A percentile compares a stretch with the other conserved stretches of the same genome.
phyloP scores from a whole-genome alignment of 2,329 filamentous ascomycete species.

The Hymenoscyphus albidus region DNA sequence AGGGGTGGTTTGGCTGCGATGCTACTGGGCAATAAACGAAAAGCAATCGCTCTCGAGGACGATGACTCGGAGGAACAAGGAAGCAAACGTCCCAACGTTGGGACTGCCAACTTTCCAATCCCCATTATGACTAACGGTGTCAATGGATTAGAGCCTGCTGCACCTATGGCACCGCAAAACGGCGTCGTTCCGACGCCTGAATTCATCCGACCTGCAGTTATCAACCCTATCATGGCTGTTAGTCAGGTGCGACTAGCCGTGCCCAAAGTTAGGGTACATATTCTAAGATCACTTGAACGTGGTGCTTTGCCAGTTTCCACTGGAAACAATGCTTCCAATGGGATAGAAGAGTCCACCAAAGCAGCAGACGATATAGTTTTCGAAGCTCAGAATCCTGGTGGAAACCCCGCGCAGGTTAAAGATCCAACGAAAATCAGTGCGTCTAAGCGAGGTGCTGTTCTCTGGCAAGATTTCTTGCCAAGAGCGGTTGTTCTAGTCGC shows the following conservation, averaged over 20 bases:
- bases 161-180: constrained; percentile 54
- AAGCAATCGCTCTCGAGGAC: constrained; percentile 66
- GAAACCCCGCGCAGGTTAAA: constrained; percentile 56
- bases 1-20: constrained; percentile 83
- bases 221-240: constrained; percentile 75
- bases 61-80: constrained; percentile 64
- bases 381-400: constrained; percentile 79
- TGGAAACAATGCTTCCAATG: constrained; percentile 37
- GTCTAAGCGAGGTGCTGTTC: constrained; percentile 69
- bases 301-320: constrained; percentile 45
- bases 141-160: constrained; percentile 74
- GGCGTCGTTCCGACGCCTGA: constrained; percentile 70
- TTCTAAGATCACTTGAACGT: constrained; percentile 74
- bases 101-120: constrained; percentile 63
- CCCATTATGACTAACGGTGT: constrained; percentile 72
- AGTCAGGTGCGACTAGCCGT: constrained; percentile 84
- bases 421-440: constrained; percentile 84
- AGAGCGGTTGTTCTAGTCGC: constrained; percentile 84
- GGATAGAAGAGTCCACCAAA: constrained; percentile 58
- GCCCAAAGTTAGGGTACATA: constrained; percentile 78
- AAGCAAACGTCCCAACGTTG: constrained; percentile 55
- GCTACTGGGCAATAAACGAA: constrained; percentile 90
- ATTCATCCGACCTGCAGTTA: constrained; percentile 80
- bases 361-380: constrained; percentile 69
- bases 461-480: constrained; percentile 95